These are phyloP conservation scores for Colletotrichum noveboracense DNA, from an alignment of 2,329 filamentous ascomycete species.

Conservation along the genomic window DNA sequence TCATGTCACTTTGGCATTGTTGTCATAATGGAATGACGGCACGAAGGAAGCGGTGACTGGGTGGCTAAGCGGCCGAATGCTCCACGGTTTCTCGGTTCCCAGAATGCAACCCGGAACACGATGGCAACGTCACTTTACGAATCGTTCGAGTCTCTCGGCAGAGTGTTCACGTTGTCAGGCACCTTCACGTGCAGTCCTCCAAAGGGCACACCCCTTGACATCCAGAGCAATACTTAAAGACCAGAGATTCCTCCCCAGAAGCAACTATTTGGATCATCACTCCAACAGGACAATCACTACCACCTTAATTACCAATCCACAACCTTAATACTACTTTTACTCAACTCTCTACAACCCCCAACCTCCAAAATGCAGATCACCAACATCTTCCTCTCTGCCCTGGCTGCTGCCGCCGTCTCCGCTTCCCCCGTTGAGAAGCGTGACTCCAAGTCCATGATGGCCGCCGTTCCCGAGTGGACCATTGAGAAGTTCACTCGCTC, in stretches of 20 bases:
- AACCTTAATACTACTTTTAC: not conserved
- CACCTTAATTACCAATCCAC: not conserved
- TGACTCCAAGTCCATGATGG: constrained; percentile 42
- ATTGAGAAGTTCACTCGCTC: constrained; percentile 43
- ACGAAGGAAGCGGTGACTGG: not conserved
- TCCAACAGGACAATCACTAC: not conserved
- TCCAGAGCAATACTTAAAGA: not conserved
- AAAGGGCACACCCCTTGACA: not conserved
- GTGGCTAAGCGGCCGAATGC: not conserved
- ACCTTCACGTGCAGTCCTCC: not conserved
- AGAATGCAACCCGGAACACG: not conserved
- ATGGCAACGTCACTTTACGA: constrained; percentile 9
- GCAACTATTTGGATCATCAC: not conserved
- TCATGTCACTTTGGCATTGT: not conserved
- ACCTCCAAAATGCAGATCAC: constrained; percentile 48
- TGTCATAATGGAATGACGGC: not conserved
- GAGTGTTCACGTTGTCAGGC: not conserved
- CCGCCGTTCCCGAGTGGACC: constrained; percentile 43
- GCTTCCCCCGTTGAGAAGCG: constrained; percentile 7
- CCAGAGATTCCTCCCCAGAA: not conserved
- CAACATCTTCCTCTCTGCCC: constrained; percentile 40
- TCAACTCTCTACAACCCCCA: not conserved
- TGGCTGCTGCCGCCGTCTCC: constrained; percentile 29
- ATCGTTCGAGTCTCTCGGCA: not conserved
- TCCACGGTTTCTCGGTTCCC: not conserved